Conservation (phyloP, 164 flowering plant genomes). For the Sedum album region DNA sequence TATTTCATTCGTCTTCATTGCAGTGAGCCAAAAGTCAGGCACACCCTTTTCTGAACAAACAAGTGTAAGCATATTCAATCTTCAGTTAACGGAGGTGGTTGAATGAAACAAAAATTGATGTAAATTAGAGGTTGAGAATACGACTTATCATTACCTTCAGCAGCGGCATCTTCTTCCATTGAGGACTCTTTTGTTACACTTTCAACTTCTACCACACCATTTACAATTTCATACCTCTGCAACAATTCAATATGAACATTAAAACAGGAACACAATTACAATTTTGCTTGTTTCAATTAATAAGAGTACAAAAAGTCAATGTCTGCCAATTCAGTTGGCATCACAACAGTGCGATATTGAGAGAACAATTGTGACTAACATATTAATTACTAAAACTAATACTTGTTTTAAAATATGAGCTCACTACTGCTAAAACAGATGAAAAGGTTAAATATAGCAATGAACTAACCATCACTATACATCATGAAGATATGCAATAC, state of each 20-base stretch:
- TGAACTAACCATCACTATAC: not conserved
- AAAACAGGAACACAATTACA: not conserved
- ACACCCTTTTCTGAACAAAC: slow-evolving; percentile 65
- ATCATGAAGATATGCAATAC: slow-evolving; percentile 8
- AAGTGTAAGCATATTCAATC: not conserved
- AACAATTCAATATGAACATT: slow-evolving; percentile 7
- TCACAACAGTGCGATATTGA: too few species aligned
- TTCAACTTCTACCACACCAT: slow-evolving; percentile 66
- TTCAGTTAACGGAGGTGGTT: not conserved
- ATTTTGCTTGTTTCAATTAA: not conserved
- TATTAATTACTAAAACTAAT: too few species aligned
- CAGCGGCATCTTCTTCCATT: slow-evolving; percentile 31
- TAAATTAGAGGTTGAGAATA: too few species aligned
- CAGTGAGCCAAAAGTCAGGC: slow-evolving; percentile 82
- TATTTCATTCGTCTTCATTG: slow-evolving; percentile 81
- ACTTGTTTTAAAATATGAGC: too few species aligned
- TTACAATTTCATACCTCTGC: slow-evolving; percentile 80
- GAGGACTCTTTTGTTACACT: slow-evolving; percentile 35
- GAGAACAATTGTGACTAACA: too few species aligned
- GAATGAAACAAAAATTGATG: too few species aligned
- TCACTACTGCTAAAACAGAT: too few species aligned
- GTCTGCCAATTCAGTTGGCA: too few species aligned
- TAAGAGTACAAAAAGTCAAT: not conserved
- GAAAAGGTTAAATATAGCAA: too few species aligned
- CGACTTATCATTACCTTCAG: too few species aligned